Conservation (phyloP, 306 rosid species). For the Cicer judaicum region DNA sequence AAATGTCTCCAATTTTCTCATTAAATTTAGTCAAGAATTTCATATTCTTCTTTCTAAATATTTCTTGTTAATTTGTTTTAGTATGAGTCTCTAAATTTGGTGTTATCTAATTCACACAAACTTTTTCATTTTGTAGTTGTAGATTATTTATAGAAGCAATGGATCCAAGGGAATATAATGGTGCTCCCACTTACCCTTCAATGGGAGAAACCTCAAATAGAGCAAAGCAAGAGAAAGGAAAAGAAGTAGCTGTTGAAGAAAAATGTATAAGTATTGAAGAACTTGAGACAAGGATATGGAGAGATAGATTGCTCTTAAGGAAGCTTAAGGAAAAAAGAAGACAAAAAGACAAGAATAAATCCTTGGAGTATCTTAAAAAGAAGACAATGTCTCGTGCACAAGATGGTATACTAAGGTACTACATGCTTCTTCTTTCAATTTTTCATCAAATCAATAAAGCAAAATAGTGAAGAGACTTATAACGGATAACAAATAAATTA, state of each 20-base stretch:
- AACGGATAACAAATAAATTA: no score
- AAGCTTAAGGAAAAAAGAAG: slow-evolving; percentile 16
- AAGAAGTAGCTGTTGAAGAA: neutral
- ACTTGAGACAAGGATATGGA: slow-evolving; percentile 37
- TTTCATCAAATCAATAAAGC: no score
- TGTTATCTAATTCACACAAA: neutral
- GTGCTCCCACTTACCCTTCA: neutral
- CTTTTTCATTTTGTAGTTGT: neutral
- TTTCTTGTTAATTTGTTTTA: no score
- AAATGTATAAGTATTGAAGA: neutral
- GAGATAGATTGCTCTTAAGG: slow-evolving; percentile 17
- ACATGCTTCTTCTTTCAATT: slow-evolving; percentile 21
- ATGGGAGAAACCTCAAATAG: neutral
- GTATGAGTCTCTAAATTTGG: neutral
- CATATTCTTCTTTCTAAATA: no score
- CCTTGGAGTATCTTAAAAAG: slow-evolving; percentile 36
- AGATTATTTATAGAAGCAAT: slow-evolving; percentile 13
- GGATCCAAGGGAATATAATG: neutral
- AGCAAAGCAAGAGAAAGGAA: neutral
- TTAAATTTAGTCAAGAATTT: no score
- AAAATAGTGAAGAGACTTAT: no score
- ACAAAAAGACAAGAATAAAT: neutral
- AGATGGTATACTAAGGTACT: slow-evolving; percentile 60
- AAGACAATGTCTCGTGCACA: slow-evolving; percentile 74
- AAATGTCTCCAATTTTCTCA: no score